Evolutionary conservation across 257 asterid species (phyloP), one percentile per base, ranked within the genome.

Genomic region (Linderniella brevidens): DNA sequence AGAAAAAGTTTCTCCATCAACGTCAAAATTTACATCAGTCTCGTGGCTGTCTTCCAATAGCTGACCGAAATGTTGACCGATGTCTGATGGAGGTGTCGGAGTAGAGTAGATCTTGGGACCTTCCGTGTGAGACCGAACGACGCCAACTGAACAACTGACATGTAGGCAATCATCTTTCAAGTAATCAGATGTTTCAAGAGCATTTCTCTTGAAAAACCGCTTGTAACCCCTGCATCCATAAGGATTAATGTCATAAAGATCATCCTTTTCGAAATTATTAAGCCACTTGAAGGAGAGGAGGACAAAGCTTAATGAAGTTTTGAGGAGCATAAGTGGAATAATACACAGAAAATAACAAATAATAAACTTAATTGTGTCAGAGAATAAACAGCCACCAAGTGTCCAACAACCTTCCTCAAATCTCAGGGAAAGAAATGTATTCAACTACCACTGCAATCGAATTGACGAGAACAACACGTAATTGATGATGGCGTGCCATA

Each of bases 131-230:
- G 95, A 78, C 60, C 63, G 76, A 44, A 88, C 95, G 37, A 88
- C 98, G 65, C 95, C 95, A 57, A 88, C 95, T 43, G 75, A 73
- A 50, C 98, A 88, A 58, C 72, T 90, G 71, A 88, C 86, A 17
- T 70, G 76, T 53, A 88, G 86, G 59, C 87, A 80, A 57, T 88
- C 98, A 69, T 80, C 90, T 63, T 74, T 77, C 64, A 88, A 79
- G 70, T 74, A 88, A 59, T 83, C 93, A 6, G 98, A 88, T 58
- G 77, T 13, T 58, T 88, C 98, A 69, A 87, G 56, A 44, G 13
- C 43, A 39, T 11, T 13, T 43, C 17, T 9, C 48, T 12, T 43
- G 16, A 16, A 43, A 43, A 43, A 16, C 1, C 14, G 14, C 17
- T 43, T 9, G 48, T 15, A n/a, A 15, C 16, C 19, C 48, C 48